A percentile compares a stretch with the other conserved stretches of the same genome.
Evolutionary conservation across 352 stramenopile genomes (phyloP).

Genomic region (Phytopythium helicoides): DNA sequence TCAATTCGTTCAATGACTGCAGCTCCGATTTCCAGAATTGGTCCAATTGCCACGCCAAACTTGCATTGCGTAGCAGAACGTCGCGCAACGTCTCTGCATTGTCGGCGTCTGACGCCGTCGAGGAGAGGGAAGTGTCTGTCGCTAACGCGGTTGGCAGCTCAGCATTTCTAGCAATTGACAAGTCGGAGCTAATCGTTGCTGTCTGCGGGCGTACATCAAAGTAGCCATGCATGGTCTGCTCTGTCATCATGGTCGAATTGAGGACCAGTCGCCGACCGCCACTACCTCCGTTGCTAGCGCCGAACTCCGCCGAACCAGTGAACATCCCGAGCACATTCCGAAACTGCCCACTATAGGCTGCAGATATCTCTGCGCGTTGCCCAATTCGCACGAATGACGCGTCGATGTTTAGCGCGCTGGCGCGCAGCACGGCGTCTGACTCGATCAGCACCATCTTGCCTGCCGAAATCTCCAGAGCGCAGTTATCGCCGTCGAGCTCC

Average conservation of each 20-base stretch:
- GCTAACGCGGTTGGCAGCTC: neutral
- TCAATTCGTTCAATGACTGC: conserved; percentile 19
- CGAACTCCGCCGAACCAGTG: conserved; percentile 34
- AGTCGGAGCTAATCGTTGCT: conserved; percentile 1
- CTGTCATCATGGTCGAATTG: conserved; percentile 28
- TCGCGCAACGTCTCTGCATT: conserved; percentile 6
- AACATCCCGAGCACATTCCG: conserved; percentile 25
- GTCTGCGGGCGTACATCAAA: conserved; percentile 46
- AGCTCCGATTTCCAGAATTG: conserved; percentile 37
- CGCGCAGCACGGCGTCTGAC: conserved; percentile 26
- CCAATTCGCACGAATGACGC: conserved; percentile 66
- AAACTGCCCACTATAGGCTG: conserved; percentile 33
- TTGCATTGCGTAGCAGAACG: conserved; percentile 35
- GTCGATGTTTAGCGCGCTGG: conserved; percentile 47
- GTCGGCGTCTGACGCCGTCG: neutral
- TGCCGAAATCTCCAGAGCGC: conserved; percentile 44
- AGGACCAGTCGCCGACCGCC: conserved; percentile 43
- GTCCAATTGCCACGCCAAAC: conserved; percentile 48
- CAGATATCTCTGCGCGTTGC: conserved; percentile 23
- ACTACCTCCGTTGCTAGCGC: conserved; percentile 55
- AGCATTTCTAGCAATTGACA: neutral
- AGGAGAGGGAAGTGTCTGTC: neutral
- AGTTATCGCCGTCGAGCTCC: conserved; percentile 47
- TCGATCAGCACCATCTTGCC: conserved; percentile 55
- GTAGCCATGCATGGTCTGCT: conserved; percentile 35